These are phyloP conservation scores for Lyophyllum atratum DNA, from an alignment of 768 basidiomycete species.

Conservation along the genomic window DNA sequence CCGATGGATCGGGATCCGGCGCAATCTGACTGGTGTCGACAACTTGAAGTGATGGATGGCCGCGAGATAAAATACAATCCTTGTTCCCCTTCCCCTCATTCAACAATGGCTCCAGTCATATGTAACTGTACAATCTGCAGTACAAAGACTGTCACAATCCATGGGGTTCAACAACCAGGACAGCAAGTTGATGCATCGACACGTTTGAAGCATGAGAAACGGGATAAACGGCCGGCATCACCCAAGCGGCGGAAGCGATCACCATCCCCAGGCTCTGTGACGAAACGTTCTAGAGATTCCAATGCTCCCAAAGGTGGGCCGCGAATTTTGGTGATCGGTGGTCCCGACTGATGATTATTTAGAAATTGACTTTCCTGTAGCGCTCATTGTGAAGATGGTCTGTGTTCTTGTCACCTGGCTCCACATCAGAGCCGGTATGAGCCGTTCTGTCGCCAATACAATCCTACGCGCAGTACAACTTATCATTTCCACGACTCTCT, in stretches of 20 bases:
- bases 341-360: background rate
- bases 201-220: background rate
- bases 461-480: conserved; percentile 20
- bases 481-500: conserved; percentile 15
- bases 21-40: no score
- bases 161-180: background rate
- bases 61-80: no score
- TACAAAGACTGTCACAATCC: background rate
- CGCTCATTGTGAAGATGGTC: conserved; percentile 5
- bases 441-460: conserved; percentile 17
- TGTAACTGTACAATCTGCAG: background rate
- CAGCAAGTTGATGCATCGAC: background rate
- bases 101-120: background rate
- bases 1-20: no score
- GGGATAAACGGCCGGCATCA: background rate
- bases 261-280: background rate
- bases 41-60: no score
- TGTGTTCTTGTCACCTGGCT: conserved; percentile 25
- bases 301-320: background rate
- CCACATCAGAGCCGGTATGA: conserved; percentile 17
- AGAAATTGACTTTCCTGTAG: background rate
- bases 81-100: no score
- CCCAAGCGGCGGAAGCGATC: background rate
- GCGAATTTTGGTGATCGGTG: background rate
- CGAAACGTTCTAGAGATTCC: background rate